These are phyloP conservation scores for Choiromyces venosus DNA, from an alignment of 495 filamentous ascomycete genomes.

Conservation along the genomic window DNA sequence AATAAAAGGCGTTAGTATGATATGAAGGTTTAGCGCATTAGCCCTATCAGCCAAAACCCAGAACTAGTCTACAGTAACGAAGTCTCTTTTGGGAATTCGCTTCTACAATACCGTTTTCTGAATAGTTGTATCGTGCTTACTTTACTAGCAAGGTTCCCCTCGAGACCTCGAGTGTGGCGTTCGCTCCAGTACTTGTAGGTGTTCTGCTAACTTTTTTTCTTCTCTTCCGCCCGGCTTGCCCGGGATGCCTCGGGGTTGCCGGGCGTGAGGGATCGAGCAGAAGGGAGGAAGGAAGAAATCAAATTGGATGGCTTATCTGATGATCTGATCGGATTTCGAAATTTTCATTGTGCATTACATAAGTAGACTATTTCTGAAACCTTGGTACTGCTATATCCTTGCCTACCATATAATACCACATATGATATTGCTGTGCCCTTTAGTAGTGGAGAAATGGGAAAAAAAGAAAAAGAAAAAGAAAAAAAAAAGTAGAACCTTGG, in stretches of 20 bases:
- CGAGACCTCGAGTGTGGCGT: no score
- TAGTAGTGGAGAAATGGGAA: not conserved
- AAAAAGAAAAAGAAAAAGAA: not conserved
- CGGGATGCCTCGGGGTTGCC: no score
- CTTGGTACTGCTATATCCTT: not conserved
- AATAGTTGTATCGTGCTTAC: not conserved
- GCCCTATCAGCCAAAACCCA: not conserved
- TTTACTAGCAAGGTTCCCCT: no score
- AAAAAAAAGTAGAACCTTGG: not conserved
- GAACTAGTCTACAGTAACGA: not conserved
- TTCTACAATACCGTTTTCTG: not conserved
- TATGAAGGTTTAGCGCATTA: not conserved
- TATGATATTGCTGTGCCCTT: not conserved
- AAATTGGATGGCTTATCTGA: no score
- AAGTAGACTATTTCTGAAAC: not conserved
- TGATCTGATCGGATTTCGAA: no score
- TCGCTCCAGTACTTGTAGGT: no score
- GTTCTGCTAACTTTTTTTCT: no score
- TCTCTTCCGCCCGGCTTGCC: no score
- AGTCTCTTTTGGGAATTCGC: not conserved
- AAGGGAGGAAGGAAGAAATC: no score
- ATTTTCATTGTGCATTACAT: no score
- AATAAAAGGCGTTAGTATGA: not conserved
- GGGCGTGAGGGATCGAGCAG: no score
- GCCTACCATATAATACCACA: not conserved